phyloP scores from a whole-genome alignment of 306 rosid genomes.

The Corylus heterophylla region DNA sequence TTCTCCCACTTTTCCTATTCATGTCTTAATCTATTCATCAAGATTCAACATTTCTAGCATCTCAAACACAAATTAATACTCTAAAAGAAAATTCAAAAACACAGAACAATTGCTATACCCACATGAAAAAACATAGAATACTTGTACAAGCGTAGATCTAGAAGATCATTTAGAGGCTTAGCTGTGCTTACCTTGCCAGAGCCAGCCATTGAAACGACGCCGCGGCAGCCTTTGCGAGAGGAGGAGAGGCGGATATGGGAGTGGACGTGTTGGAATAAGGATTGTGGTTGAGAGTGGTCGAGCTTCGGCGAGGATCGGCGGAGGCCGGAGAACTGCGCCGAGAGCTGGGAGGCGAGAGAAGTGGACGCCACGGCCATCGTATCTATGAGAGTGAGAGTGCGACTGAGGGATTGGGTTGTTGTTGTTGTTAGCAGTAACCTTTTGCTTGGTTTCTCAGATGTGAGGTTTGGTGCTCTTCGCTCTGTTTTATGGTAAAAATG shows the following conservation, averaged over 20 bases:
- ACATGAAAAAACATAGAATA: not conserved
- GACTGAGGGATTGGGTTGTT: not conserved
- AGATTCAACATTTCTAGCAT: not conserved
- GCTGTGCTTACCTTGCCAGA: slow-evolving; percentile 62
- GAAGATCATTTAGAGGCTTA: not conserved
- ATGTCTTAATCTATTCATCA: not conserved
- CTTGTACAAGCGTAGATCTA: not conserved
- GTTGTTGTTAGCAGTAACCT: not conserved
- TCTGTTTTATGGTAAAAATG: slow-evolving; percentile 18
- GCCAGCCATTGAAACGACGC: slow-evolving; percentile 85
- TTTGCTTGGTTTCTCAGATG: not conserved
- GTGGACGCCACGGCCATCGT: slow-evolving; percentile 79
- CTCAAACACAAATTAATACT: not conserved
- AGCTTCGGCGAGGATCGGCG: slow-evolving; percentile 58
- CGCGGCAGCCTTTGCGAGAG: slow-evolving; percentile 60
- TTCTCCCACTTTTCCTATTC: not conserved
- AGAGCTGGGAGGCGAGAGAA: slow-evolving; percentile 76
- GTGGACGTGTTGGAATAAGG: slow-evolving; percentile 48
- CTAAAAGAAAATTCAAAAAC: not conserved
- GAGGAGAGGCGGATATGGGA: slow-evolving; percentile 65
- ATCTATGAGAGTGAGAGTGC: not conserved
- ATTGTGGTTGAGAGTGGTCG: slow-evolving; percentile 45
- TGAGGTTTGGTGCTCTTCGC: slow-evolving; percentile 5
- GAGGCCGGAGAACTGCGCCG: slow-evolving; percentile 56
- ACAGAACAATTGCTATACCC: not conserved